Evolutionary conservation across 371 early-diverging fungal genomes (phyloP), one percentile per base, ranked within the genome.

Genomic region (Rhizopus sp.): DNA sequence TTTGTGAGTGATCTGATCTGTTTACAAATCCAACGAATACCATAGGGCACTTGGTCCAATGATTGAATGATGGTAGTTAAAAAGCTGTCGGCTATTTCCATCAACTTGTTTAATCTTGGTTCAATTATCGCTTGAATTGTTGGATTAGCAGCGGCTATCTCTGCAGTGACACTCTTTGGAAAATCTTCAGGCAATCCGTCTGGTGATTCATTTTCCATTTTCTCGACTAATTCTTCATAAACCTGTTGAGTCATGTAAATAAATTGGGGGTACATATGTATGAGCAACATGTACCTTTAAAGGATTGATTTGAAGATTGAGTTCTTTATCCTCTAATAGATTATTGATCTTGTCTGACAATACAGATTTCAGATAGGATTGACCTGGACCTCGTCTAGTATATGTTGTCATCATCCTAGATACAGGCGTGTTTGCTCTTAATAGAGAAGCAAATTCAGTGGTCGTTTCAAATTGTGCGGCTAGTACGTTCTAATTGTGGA

Each of bases 321-420:
- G 57, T 51, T 92, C 91, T 35, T 82, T 78, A 5, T 58, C 46
- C 58, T 88, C 86, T 31, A 93, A 86, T 13, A 96, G 61, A 32
- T 73, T 73, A 54, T 88, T 87, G 58, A 97, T 91, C 42, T 86
- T 84, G 52, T 89, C 87, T 0, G 94, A 87, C 17, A 97, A 72
- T 10, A 94, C 89, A 7, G 84, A 83, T 72, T 95, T 96, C 44
- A 96, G 73, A 60, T 97, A 97, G 17, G 92, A 84, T 74, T 95
- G 95, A 30, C 97, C 97, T n/a, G 94, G 94, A 1, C 95, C 94
- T 50, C 97, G 87, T 46, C 96, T 76, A 0, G 96, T 95, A 67
- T 96, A 97, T 0, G 96, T 95, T 39, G 94, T 96, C 93, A 97
- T 92, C 94, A 96, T 94, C 16, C 97, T 88, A 9, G 95, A 95